Evolutionary conservation across 169 alveolate genomes (phyloP), one percentile per base, ranked within the genome.

Genomic region (Eimeria falciformis): DNA sequence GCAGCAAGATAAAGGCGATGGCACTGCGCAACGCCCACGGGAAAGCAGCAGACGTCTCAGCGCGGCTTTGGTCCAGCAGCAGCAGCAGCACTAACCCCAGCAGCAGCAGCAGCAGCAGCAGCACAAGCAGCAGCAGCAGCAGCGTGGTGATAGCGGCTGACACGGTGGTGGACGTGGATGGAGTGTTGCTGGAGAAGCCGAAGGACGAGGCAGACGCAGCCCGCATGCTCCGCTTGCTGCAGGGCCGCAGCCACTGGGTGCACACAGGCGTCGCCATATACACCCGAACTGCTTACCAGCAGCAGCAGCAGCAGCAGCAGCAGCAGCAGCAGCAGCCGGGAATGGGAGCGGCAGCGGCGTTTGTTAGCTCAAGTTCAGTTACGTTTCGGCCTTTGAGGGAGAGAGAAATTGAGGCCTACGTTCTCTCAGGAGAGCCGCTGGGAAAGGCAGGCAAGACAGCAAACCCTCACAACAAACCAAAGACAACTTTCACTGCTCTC

Each of bases 381-480:
- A 45, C 62, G 21, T 29, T 84, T 23, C 18, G 6, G 82, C 47
- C 79, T 40, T 50, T 84, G n/a, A 33, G 82, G 47, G 33, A 23
- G n/a, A 68, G 9, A 3, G 91, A 84, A 4, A 65, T 84, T 25
- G 69, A 84, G 47, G 65, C 82, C 12, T 84, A 84, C n/a, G 55
- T 84, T 3, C 56, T 56, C 46, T 56, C 82, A 23, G 47, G 47
- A 4, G 82, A 84, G 50, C 68, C 79, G 3, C 4, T 62, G n/a
- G 91, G 50, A 46, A 84, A 84, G 18, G 79, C 91, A 12, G 91
- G 91, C 23, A 29, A 79, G 69, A n/a, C n/a, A n/a, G n/a, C n/a
- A n/a, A n/a, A n/a, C n/a, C n/a, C n/a, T n/a, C n/a, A n/a, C n/a
- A n/a, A n/a, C n/a, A n/a, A n/a, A n/a, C n/a, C n/a, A n/a, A n/a